Evolutionary conservation across 371 early-diverging fungal genomes (phyloP), one percentile per base, ranked within the genome.

Genomic region (Synchytrium microbalum): DNA sequence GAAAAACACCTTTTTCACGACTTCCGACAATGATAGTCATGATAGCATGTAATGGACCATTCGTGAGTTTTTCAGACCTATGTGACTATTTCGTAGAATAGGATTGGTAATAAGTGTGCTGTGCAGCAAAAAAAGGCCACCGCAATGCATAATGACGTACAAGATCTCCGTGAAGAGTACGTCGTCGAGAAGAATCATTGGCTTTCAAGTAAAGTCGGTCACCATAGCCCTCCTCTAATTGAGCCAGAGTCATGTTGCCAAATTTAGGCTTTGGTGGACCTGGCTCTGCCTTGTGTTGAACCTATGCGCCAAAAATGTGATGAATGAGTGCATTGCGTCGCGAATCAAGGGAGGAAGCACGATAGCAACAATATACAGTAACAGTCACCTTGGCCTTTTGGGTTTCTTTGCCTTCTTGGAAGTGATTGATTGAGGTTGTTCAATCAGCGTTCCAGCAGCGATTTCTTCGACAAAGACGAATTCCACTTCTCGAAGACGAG

Each of bases 1-100:
- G 88, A 0, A 84, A 81, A 27, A 81, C 65, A 0, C 88, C 88
- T 25, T 63, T 58, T 0, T 66, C 73, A 1, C 87, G 75, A 2
- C 70, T 32, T 1, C 76, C 71, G 0, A 78, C 72, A 38, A 88
- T 68, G 1, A 60, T 25, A 32, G 73, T 66, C 2, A 85, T 65
- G 2, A 79, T 55, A 19, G 59, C 64, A 25, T 63, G 64, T 0
- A 32, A 16, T 8, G n/a, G 2, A 8, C 24, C 54, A 24, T 28
- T 59, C 24, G 66, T 30, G 31, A 28, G 62, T 32, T 58, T 16
- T 1, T 53, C 26, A n/a, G n/a, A n/a, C n/a, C n/a, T n/a, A n/a
- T n/a, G n/a, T n/a, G n/a, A n/a, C n/a, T n/a, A n/a, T n/a, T n/a
- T n/a, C n/a, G n/a, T n/a, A n/a, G n/a, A n/a, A n/a, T n/a, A n/a